phyloP scores from a whole-genome alignment of 2,329 filamentous ascomycete genomes.

The Emmonsiellopsis sp. region DNA sequence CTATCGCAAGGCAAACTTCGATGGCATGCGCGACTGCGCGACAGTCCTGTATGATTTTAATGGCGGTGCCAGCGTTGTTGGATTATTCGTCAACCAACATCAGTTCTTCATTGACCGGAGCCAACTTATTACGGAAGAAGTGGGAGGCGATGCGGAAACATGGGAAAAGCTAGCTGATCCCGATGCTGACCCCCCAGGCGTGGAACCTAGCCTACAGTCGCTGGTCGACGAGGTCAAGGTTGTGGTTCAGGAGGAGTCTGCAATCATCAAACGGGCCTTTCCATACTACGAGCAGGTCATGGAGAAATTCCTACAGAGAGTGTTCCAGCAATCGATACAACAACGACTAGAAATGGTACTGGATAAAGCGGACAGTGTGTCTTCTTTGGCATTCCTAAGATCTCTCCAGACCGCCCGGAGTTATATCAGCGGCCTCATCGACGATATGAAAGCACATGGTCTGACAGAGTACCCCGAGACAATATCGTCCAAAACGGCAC shows the following conservation, averaged over 20 bases:
- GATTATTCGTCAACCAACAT: constrained; percentile 95
- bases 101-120: constrained; percentile 98
- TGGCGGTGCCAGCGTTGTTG: constrained; percentile 89
- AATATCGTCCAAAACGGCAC: constrained; percentile 74
- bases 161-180: constrained; percentile 91
- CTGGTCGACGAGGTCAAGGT: constrained; percentile 90
- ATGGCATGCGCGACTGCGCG: constrained; percentile 96
- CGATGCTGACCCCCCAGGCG: constrained; percentile 79
- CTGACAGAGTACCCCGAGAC: constrained; percentile 92
- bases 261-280: constrained; percentile 92
- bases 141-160: constrained; percentile 51
- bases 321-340: constrained; percentile 97
- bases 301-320: constrained; percentile 83
- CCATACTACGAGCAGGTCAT: constrained; percentile 93
- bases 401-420: constrained; percentile 83
- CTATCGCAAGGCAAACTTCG: constrained; percentile 89
- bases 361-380: constrained; percentile 87
- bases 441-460: constrained; percentile 89
- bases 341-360: constrained; percentile 91
- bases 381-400: constrained; percentile 81
- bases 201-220: constrained; percentile 86
- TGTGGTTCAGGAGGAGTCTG: constrained; percentile 93
- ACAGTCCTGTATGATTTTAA: constrained; percentile 93
- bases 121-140: constrained; percentile 81
- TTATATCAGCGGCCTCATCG: constrained; percentile 79